Evolutionary conservation across 2,329 filamentous ascomycete species (phyloP).

Genomic region (Penicillium rolfsii): DNA sequence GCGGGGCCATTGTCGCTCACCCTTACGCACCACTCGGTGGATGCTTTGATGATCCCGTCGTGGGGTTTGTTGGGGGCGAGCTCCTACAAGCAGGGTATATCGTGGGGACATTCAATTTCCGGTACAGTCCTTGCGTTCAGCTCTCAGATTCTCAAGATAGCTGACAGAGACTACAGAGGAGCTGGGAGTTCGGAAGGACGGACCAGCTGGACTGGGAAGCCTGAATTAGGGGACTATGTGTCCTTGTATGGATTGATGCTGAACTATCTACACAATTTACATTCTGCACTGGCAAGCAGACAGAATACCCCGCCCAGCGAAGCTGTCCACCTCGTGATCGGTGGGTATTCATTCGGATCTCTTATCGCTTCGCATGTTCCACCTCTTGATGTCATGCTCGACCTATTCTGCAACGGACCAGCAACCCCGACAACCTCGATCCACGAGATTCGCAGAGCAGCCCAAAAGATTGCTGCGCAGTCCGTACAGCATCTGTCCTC

Average conservation of each 20-base stretch:
- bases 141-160: background rate
- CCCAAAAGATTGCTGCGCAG: conserved; percentile 67
- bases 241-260: conserved; percentile 80
- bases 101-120: conserved; percentile 89
- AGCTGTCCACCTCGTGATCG: conserved; percentile 59
- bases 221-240: conserved; percentile 80
- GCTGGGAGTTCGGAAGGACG: conserved; percentile 72
- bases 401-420: conserved; percentile 58
- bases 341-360: conserved; percentile 89
- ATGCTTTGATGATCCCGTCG: conserved; percentile 78
- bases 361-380: conserved; percentile 77
- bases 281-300: conserved; percentile 24
- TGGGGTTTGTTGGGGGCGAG: conserved; percentile 66
- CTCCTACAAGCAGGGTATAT: conserved; percentile 72
- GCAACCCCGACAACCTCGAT: conserved; percentile 58
- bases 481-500: conserved; percentile 54
- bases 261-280: conserved; percentile 69
- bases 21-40: conserved; percentile 90
- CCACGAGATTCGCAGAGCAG: conserved; percentile 71
- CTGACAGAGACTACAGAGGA: conserved; percentile 60
- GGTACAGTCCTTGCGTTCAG: conserved; percentile 54
- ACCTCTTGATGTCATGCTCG: conserved; percentile 58
- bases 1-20: conserved; percentile 75
- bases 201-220: conserved; percentile 84
- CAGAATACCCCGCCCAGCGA: background rate